A percentile compares a stretch with the other conserved stretches of the same genome.
These are phyloP conservation scores for Lepiota brunneoincarnata DNA, from an alignment of 768 basidiomycete species.

Conservation along the genomic window DNA sequence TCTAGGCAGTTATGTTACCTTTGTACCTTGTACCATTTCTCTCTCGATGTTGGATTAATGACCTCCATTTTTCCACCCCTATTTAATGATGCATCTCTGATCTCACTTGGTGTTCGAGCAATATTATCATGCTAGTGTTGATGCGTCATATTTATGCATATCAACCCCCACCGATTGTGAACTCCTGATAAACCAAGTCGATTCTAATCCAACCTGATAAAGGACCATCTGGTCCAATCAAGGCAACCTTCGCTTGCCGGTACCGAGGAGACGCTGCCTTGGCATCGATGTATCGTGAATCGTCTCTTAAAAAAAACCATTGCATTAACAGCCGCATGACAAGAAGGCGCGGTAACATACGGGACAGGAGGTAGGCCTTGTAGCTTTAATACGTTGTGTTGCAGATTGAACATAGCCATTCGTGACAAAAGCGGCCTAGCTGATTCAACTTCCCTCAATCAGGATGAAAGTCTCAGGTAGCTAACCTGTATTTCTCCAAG, in stretches of 20 bases:
- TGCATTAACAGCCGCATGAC: not conserved
- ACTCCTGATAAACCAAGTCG: slow-evolving; percentile 52
- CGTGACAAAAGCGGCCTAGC: slow-evolving; percentile 24
- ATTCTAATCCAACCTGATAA: slow-evolving; percentile 66
- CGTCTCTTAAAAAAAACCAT: not conserved
- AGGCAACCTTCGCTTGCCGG: slow-evolving; percentile 45
- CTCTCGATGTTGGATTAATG: not conserved
- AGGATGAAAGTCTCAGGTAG: too few relatives aligned
- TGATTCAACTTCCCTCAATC: not conserved
- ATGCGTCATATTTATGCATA: not conserved
- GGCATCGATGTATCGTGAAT: not conserved
- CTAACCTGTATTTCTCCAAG: slow-evolving; percentile 59
- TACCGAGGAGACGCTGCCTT: slow-evolving; percentile 26
- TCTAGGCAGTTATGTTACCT: not conserved
- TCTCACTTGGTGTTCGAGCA: not conserved
- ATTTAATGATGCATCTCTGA: not conserved
- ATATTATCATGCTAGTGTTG: not conserved
- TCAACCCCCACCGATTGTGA: slow-evolving; percentile 22
- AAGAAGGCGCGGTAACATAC: not conserved
- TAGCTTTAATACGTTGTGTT: slow-evolving; percentile 20
- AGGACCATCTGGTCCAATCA: slow-evolving; percentile 41
- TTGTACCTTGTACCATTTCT: not conserved
- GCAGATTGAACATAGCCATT: slow-evolving; percentile 50
- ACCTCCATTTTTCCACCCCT: not conserved
- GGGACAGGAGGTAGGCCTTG: not conserved